Conservation (phyloP, 345 rosid species). For the Alliaria petiolata region DNA sequence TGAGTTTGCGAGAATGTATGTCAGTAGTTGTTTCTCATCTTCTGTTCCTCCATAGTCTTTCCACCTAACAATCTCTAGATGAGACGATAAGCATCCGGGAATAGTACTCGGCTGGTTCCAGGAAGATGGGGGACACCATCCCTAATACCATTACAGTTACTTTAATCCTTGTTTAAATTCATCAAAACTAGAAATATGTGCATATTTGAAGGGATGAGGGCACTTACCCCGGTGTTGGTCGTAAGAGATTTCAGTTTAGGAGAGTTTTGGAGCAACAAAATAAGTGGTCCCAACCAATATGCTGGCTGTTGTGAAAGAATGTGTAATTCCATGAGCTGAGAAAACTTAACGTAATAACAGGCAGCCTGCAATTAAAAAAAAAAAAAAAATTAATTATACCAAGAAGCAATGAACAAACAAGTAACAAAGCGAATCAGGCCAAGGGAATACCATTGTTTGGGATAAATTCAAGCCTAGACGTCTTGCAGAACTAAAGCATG, state of each 20-base stretch:
- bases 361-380: background rate
- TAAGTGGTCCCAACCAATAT: background rate
- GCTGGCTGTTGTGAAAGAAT: too few relatives aligned
- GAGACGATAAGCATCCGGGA: background rate
- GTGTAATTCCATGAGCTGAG: background rate
- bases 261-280: background rate
- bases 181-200: background rate
- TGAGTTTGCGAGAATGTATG: constrained; percentile 1
- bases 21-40: background rate
- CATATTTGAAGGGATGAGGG: background rate
- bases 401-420: background rate
- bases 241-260: background rate
- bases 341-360: background rate
- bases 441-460: background rate
- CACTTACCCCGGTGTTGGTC: background rate
- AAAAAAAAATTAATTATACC: background rate
- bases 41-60: background rate
- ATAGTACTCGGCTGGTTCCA: background rate
- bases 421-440: too few relatives aligned
- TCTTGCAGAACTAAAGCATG: background rate
- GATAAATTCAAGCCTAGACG: background rate
- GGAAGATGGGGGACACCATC: background rate
- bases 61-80: background rate
- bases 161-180: background rate
- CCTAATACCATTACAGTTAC: background rate